phyloP scores from a whole-genome alignment of 2,329 filamentous ascomycete genomes.

The Aureobasidium sp. region DNA sequence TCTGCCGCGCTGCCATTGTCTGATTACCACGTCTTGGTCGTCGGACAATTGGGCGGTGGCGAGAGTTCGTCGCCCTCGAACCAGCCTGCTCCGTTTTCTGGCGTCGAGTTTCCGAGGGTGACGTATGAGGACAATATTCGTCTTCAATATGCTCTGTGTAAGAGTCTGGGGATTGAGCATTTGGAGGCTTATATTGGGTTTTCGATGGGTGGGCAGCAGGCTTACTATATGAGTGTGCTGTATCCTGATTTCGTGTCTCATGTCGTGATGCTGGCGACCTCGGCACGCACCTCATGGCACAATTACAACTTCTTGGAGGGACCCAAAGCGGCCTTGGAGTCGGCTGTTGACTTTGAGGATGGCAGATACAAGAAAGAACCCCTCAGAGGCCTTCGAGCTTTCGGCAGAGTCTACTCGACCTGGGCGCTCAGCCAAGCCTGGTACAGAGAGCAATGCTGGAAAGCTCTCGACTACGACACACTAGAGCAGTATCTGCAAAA shows the following conservation, averaged over 20 bases:
- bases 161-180: slow-evolving; percentile 37
- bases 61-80: slow-evolving; percentile 51
- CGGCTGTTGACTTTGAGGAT: slow-evolving; percentile 35
- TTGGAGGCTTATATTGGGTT: slow-evolving; percentile 48
- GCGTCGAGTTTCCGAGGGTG: slow-evolving; percentile 37
- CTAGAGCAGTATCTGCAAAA: slow-evolving; percentile 28
- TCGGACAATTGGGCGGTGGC: slow-evolving; percentile 47
- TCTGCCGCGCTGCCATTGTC: slow-evolving; percentile 35
- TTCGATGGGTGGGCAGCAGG: slow-evolving; percentile 51
- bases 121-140: slow-evolving; percentile 48
- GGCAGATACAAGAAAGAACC: slow-evolving; percentile 25
- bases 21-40: slow-evolving; percentile 45
- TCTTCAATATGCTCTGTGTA: slow-evolving; percentile 41
- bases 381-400: slow-evolving; percentile 31
- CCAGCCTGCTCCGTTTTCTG: slow-evolving; percentile 27
- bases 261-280: slow-evolving; percentile 45
- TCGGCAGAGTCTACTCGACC: slow-evolving; percentile 33
- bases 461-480: slow-evolving; percentile 27
- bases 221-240: slow-evolving; percentile 47
- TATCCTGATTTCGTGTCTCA: slow-evolving; percentile 44
- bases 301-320: slow-evolving; percentile 52
- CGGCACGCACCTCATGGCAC: slow-evolving; percentile 45
- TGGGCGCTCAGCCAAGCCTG: slow-evolving; percentile 37
- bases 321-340: slow-evolving; percentile 43
- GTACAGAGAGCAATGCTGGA: slow-evolving; percentile 35